Percentiles rank a stretch among this genome's conserved stretches.
Conservation (phyloP, 2,329 filamentous ascomycete species). For the Phoma sp. region DNA sequence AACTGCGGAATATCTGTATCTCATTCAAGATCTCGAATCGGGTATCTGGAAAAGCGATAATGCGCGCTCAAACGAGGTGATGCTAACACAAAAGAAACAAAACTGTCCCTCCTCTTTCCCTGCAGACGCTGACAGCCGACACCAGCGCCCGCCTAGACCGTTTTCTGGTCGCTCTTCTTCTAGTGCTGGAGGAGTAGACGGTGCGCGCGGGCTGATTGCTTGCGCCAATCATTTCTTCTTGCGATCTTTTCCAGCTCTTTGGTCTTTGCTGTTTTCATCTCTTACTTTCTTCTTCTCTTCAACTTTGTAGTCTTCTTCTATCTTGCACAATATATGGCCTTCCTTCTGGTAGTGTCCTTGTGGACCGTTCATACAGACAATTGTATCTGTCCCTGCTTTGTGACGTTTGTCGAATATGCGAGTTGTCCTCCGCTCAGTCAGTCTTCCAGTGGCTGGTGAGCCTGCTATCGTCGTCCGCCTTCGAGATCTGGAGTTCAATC, state of each 20-base stretch:
- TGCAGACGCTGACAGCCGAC: no score
- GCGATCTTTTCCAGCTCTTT: not conserved
- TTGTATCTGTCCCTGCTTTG: not conserved
- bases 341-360: not conserved
- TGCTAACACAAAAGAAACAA: slow-evolving; percentile 6
- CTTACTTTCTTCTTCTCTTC: not conserved
- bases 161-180: not conserved
- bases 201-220: not conserved
- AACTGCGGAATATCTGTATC: slow-evolving; percentile 12
- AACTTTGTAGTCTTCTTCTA: not conserved
- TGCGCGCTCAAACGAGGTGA: slow-evolving; percentile 15
- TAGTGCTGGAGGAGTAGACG: not conserved
- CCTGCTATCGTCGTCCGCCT: slow-evolving; percentile 77
- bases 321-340: not conserved
- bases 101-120: not conserved
- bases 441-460: slow-evolving; percentile 89
- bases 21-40: slow-evolving; percentile 15
- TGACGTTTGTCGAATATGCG: no score
- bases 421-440: slow-evolving; percentile 61
- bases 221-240: not conserved
- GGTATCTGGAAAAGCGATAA: slow-evolving; percentile 17
- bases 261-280: not conserved
- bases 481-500: slow-evolving; percentile 86
- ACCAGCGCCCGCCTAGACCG: not conserved
- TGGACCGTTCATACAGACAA: not conserved